phyloP scores from a whole-genome alignment of 2,329 filamentous ascomycete species.

The Lasiodiplodia theobromae region DNA sequence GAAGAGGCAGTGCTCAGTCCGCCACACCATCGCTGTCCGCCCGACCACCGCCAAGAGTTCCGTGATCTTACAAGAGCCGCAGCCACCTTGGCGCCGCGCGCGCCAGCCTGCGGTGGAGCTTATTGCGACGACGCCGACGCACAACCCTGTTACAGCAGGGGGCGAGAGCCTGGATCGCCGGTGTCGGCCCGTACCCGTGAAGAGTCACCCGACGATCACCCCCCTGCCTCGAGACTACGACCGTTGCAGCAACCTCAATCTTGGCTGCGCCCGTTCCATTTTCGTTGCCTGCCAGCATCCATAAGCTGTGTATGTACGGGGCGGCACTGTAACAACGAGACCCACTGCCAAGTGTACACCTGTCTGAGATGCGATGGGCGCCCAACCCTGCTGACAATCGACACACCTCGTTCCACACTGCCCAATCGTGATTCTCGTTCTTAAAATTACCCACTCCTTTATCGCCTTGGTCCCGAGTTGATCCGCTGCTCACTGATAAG shows the following conservation, averaged over 20 bases:
- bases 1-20: conserved; percentile 23
- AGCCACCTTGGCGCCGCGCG: conserved; percentile 20
- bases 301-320: conserved; percentile 1
- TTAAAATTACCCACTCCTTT: conserved; percentile 27
- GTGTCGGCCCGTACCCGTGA: conserved; percentile 25
- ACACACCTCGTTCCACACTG: conserved; percentile 16
- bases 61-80: conserved; percentile 26
- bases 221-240: conserved; percentile 25
- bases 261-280: conserved; percentile 18
- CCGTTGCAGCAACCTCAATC: conserved; percentile 14
- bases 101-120: conserved; percentile 23
- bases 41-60: conserved; percentile 19
- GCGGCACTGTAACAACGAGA: conserved; percentile 11
- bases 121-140: conserved; percentile 23
- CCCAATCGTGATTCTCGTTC: conserved; percentile 20
- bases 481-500: conserved; percentile 25
- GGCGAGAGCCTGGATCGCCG: conserved; percentile 6
- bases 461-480: conserved; percentile 19
- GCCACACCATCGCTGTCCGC: conserved; percentile 14
- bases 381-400: conserved; percentile 21
- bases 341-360: conserved; percentile 22
- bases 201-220: conserved; percentile 17
- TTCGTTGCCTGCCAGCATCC: conserved; percentile 14
- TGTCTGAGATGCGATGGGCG: conserved; percentile 9
- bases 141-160: conserved; percentile 18